Conservation (phyloP, 768 basidiomycete species). For the Suillus americanus region DNA sequence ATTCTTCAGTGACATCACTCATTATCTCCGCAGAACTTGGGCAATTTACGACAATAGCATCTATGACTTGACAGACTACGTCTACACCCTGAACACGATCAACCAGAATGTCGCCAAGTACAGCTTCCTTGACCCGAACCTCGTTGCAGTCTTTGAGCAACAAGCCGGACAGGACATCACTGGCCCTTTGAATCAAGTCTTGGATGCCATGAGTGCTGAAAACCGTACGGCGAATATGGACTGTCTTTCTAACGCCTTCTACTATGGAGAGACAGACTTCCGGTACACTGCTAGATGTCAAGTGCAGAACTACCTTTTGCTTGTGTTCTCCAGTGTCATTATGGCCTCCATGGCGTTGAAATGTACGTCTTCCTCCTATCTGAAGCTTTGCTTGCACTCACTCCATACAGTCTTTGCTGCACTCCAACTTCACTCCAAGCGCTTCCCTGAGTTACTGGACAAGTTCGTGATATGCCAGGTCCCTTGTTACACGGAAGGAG, state of each 20-base stretch:
- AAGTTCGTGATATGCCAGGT: conserved; percentile 71
- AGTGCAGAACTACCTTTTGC: conserved; percentile 60
- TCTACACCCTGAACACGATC: conserved; percentile 53
- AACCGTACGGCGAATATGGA: conserved; percentile 40
- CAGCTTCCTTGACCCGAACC: conserved; percentile 48
- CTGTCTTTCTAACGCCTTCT: conserved; percentile 65
- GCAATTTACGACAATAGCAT: conserved; percentile 56
- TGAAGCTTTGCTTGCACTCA: conserved; percentile 2
- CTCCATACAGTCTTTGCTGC: conserved; percentile 55
- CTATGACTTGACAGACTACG: conserved; percentile 69
- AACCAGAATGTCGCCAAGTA: conserved; percentile 43
- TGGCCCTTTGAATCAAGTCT: conserved; percentile 42
- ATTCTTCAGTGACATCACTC: conserved; percentile 12
- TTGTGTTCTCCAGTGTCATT: conserved; percentile 54
- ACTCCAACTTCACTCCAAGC: conserved; percentile 57
- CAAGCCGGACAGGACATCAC: conserved; percentile 64
- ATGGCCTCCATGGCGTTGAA: conserved; percentile 57
- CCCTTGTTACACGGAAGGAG: conserved; percentile 72
- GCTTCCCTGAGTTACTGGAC: conserved; percentile 63
- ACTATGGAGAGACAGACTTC: conserved; percentile 57
- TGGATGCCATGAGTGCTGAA: conserved; percentile 39
- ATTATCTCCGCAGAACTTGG: conserved; percentile 44
- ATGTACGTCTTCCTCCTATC: conserved; percentile 41
- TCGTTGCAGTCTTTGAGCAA: conserved; percentile 56
- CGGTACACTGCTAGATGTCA: conserved; percentile 53